These are phyloP conservation scores for Candida neerlandica DNA, from an alignment of 1,139 yeast genomes.

Conservation along the genomic window DNA sequence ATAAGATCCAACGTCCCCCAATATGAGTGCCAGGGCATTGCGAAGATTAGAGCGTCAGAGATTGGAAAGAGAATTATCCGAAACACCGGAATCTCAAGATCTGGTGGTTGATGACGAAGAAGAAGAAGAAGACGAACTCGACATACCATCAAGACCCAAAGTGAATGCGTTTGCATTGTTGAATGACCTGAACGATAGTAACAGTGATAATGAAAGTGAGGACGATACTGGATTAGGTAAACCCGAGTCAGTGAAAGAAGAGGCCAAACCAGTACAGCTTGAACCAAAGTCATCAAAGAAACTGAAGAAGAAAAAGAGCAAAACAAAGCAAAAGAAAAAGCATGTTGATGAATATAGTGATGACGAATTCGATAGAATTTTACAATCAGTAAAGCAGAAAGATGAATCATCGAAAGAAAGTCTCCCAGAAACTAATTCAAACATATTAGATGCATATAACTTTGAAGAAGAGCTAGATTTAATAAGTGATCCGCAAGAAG, in stretches of 20 bases:
- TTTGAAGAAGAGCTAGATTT: conserved; percentile 35
- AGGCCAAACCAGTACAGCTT: neutral
- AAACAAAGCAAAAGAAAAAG: conserved; percentile 18
- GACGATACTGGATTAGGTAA: conserved; percentile 16
- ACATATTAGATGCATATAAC: conserved; percentile 31
- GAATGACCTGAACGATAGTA: conserved; percentile 39
- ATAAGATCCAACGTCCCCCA: conserved; percentile 1
- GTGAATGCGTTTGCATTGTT: conserved; percentile 60
- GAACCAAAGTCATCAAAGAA: conserved; percentile 9
- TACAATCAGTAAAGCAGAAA: conserved; percentile 36
- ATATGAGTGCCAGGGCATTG: conserved; percentile 72
- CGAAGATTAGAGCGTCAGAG: conserved; percentile 51
- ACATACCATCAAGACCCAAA: conserved; percentile 16
- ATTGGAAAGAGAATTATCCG: conserved; percentile 26
- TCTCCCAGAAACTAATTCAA: conserved; percentile 22
- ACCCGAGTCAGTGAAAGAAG: neutral
- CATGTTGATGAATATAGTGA: conserved; percentile 32
- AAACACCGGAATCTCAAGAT: neutral
- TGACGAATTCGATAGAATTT: conserved; percentile 44
- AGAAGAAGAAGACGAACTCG: conserved; percentile 17
- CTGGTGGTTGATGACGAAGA: conserved; percentile 16
- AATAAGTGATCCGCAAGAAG: conserved; percentile 40
- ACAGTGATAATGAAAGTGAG: conserved; percentile 26
- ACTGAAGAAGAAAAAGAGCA: conserved; percentile 21
- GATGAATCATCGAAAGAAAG: conserved; percentile 22